Base-by-base conservation (phyloP, 2,329 filamentous ascomycete species). In the Amylocarpus encephaloides region DNA sequence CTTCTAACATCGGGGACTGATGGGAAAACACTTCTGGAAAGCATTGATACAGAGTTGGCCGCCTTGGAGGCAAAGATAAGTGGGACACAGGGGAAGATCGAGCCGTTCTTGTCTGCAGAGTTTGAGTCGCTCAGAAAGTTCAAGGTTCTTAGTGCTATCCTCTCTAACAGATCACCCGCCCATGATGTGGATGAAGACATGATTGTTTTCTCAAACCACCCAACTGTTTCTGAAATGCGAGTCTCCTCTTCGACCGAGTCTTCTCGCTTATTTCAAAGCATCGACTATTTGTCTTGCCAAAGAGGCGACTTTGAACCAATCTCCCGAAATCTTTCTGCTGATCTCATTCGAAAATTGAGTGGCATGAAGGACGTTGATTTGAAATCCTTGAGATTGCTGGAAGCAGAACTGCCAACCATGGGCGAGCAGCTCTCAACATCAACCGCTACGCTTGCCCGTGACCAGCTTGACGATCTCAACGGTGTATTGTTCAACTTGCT, bases 391-490 rank as follows among this genome's bases (percentile, higher is more conserved):
- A 73, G 77, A 40, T 72, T 85, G 15, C 71, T 89, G 0, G 82
- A 86, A 64, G 70, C 73, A 1, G 85, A 89, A 61, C 68, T 87
- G 44, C 80, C 81, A 7, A 70, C 77, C 2, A 69, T 87, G 52
- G 79, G 79, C 9, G 72, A 73, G 40, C 75, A 80, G 38, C 22
- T 67, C 32, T 54, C 60, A 1, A 34, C 35, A 4, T 59, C 59
- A 18, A 64, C 52, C 43, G 43, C 43, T 2, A 50, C 47, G 1
- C 11, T 49, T 59, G 86, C 22, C 68, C 76, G 43, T 63, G 67
- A 33, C 72, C 79, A 51, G 75, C 74, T 48, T 61, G 68, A 30
- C 67, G 78, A 22, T 66, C 85, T 67, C 13, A 60, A 62, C 42
- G 41, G 49, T 12, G 34, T 62, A 22, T 49, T 66, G 1, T 46